These are phyloP conservation scores for Cryphonectria carpinicola DNA, from an alignment of 2,329 filamentous ascomycete species.

Conservation along the genomic window DNA sequence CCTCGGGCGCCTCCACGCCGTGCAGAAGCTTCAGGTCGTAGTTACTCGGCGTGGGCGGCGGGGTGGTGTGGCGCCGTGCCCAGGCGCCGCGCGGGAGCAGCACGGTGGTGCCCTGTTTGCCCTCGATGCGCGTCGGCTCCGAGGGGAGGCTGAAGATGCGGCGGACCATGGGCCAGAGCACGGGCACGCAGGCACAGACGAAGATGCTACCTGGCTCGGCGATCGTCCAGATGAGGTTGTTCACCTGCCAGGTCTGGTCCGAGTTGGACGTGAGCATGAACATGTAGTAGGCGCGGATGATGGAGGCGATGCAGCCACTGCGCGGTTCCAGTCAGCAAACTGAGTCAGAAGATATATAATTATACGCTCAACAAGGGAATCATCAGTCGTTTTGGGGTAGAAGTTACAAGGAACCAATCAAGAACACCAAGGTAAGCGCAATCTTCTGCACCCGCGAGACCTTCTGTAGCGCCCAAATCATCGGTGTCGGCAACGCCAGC, in stretches of 20 bases:
- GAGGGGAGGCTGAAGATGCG: slow-evolving; percentile 6
- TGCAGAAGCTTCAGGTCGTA: slow-evolving; percentile 14
- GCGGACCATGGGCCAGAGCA: slow-evolving; percentile 15
- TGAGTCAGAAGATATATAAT: no score
- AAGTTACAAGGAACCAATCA: slow-evolving; percentile 12
- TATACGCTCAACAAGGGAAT: not conserved
- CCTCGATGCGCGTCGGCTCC: slow-evolving; percentile 8
- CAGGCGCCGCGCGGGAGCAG: slow-evolving; percentile 5
- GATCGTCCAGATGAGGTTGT: slow-evolving; percentile 13
- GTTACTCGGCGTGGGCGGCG: not conserved
- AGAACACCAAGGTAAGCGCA: slow-evolving; percentile 7
- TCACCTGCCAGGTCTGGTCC: slow-evolving; percentile 11
- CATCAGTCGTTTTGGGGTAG: not conserved
- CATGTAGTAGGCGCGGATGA: slow-evolving; percentile 19
- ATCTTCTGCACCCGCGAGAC: slow-evolving; percentile 10
- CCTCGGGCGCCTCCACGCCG: not conserved
- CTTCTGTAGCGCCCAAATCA: slow-evolving; percentile 13
- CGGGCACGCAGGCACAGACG: slow-evolving; percentile 13
- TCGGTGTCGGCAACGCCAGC: slow-evolving; percentile 11
- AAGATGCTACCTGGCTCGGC: slow-evolving; percentile 13
- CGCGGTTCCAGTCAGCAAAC: not conserved
- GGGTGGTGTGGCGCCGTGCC: not conserved
- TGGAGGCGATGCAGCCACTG: slow-evolving; percentile 18
- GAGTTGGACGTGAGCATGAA: slow-evolving; percentile 2
- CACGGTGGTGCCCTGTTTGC: slow-evolving; percentile 9